These are phyloP conservation scores for Macrotyloma uniflorum DNA, from an alignment of 306 rosid species.

Conservation along the genomic window DNA sequence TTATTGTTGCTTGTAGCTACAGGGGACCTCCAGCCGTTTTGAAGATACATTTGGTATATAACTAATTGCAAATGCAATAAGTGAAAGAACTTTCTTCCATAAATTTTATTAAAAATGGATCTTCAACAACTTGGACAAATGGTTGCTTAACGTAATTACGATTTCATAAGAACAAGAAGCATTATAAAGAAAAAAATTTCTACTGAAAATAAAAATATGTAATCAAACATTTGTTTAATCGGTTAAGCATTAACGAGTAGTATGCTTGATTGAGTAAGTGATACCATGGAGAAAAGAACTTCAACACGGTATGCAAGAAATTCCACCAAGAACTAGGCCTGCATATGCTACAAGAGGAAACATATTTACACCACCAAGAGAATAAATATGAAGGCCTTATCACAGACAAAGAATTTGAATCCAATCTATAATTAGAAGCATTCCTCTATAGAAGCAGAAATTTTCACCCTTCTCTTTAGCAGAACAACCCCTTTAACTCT, in stretches of 20 bases:
- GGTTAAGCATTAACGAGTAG: not conserved
- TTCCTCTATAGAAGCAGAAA: conserved; percentile 35
- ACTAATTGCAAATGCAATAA: conserved; percentile 2
- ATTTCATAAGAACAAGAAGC: not conserved
- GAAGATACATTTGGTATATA: not conserved
- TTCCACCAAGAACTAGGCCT: conserved; percentile 30
- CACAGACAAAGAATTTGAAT: conserved; percentile 47
- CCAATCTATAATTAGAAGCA: conserved; percentile 39
- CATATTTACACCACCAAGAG: conserved; percentile 45
- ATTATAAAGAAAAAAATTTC: not conserved
- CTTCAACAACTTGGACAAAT: not conserved
- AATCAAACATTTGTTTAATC: conserved; percentile 14
- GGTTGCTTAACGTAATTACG: not conserved
- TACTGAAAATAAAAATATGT: not conserved
- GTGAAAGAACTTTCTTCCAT: not conserved
- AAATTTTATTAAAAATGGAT: not conserved
- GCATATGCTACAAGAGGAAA: conserved; percentile 30
- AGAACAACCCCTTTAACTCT: conserved; percentile 26
- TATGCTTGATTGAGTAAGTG: conserved; percentile 3
- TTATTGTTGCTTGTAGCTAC: not conserved
- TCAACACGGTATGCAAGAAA: conserved; percentile 30
- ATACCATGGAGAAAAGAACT: conserved; percentile 31
- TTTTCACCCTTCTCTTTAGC: conserved; percentile 27
- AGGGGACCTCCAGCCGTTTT: not conserved
- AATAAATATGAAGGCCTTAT: conserved; percentile 41